These are phyloP conservation scores for Sporothrix inflata DNA, from an alignment of 2,329 filamentous ascomycete genomes.

Conservation along the genomic window DNA sequence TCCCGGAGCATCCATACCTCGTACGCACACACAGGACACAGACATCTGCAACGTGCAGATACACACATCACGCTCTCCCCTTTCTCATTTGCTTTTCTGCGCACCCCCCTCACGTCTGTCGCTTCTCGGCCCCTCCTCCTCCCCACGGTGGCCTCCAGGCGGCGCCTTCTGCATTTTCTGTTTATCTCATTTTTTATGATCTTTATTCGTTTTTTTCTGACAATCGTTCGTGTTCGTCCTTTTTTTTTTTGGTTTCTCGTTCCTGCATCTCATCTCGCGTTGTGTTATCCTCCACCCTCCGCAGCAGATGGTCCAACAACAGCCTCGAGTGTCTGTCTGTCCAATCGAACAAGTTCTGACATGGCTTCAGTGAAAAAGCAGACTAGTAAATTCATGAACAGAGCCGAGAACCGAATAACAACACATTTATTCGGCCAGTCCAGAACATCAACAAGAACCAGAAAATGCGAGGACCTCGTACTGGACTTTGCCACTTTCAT, in stretches of 20 bases:
- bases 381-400: too few species aligned
- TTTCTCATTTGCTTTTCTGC: constrained; percentile 20
- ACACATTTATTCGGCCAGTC: background rate
- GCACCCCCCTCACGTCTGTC: background rate
- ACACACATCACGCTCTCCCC: constrained; percentile 9
- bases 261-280: constrained; percentile 35
- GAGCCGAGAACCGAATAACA: background rate
- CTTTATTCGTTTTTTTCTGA: background rate
- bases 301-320: constrained; percentile 20
- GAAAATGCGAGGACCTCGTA: background rate
- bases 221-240: background rate
- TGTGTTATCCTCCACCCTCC: constrained; percentile 18
- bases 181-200: background rate
- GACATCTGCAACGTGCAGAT: background rate
- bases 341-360: background rate
- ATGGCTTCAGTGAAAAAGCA: background rate
- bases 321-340: background rate
- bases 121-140: background rate
- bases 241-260: constrained; percentile 31
- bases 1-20: background rate
- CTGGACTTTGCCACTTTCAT: constrained; percentile 19
- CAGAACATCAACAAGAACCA: constrained; percentile 10
- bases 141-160: constrained; percentile 13
- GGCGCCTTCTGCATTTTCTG: background rate
- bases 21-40: constrained; percentile 18